A percentile compares a stretch with the other conserved stretches of the same genome.
Conservation (phyloP, 1,284 basidiomycete species). For the Ustilago tritici region DNA sequence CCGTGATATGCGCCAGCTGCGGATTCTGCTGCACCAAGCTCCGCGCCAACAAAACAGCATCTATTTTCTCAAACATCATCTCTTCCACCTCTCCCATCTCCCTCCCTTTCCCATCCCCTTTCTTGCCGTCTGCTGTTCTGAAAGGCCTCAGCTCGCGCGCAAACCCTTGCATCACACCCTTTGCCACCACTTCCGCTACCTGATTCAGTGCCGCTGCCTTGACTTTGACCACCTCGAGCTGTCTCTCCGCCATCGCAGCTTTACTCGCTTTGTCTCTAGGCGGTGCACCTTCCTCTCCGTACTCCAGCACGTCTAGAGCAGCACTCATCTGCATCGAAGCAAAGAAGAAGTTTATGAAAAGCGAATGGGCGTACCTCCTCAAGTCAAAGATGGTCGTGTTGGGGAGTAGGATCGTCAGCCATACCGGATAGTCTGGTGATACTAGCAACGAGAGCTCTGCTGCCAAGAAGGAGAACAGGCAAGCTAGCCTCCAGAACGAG, state of each 20-base stretch:
- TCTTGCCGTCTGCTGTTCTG: not conserved
- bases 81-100: slow-evolving; percentile 23
- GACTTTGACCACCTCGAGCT: slow-evolving; percentile 17
- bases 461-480: slow-evolving; percentile 47
- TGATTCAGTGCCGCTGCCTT: slow-evolving; percentile 8
- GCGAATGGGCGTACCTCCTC: slow-evolving; percentile 79
- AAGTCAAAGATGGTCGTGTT: slow-evolving; percentile 79
- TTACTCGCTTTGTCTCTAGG: not conserved
- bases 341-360: slow-evolving; percentile 79
- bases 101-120: not conserved
- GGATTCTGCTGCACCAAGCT: slow-evolving; percentile 31
- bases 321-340: slow-evolving; percentile 78
- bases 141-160: slow-evolving; percentile 22
- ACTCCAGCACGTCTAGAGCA: slow-evolving; percentile 68
- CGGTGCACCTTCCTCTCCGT: slow-evolving; percentile 25
- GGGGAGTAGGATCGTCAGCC: slow-evolving; percentile 76
- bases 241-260: slow-evolving; percentile 1
- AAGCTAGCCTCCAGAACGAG: slow-evolving; percentile 68
- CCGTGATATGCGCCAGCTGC: not conserved
- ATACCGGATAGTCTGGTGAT: slow-evolving; percentile 48
- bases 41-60: slow-evolving; percentile 24
- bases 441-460: slow-evolving; percentile 64
- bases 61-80: slow-evolving; percentile 19
- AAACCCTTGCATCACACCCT: slow-evolving; percentile 1
- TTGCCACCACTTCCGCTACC: slow-evolving; percentile 3